Evolutionary conservation across 2,329 filamentous ascomycete species (phyloP), one percentile per base, ranked within the genome.

Genomic region (Exophiala oligosperma): DNA sequence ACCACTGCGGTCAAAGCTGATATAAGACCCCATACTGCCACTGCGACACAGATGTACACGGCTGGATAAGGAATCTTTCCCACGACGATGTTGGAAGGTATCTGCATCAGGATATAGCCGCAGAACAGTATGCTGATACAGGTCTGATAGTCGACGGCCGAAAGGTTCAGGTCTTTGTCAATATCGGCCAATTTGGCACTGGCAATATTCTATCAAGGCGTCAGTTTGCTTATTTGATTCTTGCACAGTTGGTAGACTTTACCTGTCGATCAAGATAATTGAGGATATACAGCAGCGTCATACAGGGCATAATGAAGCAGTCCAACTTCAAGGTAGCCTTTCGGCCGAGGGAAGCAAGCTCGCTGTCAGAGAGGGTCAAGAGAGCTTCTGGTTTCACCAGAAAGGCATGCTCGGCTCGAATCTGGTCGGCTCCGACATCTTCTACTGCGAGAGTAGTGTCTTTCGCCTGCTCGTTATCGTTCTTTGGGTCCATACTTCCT

Each of bases 211-310:
- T 84, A 84, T 24, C 53, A 7, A 14, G 21, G 11, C 2, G 44
- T 54, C 26, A 47, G 29, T 23, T 40, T 17, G 17, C 6, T 37
- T 28, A 53, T 5, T 24, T 4, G 21, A 24, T 7, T 43, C 3
- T 12, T 40, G 4, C 3, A 17, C 4, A 11, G 28, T 38, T 23
- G n/a, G 17, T 49, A 48, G 17, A 32, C 12, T 50, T 9, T 40
- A 54, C 56, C 44, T 58, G 56, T 43, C 79, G 75, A 64, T 86
- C 83, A n/a, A 88, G 73, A 71, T 90, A 91, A 73, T 91, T 91
- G 75, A 54, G 44, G 26, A 52, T 48, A 17, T 57, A 57, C 56
- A 59, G 56, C 26, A 59, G 52, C 17, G 50, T 53, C 4, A 63
- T 38, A n/a, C 29, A 49, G 12, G 60, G 57, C 46, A 63, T 53